A percentile compares a stretch with the other conserved stretches of the same genome.
Conservation (phyloP, 176 grass and related monocot species). For the Cenchrus purpureus region DNA sequence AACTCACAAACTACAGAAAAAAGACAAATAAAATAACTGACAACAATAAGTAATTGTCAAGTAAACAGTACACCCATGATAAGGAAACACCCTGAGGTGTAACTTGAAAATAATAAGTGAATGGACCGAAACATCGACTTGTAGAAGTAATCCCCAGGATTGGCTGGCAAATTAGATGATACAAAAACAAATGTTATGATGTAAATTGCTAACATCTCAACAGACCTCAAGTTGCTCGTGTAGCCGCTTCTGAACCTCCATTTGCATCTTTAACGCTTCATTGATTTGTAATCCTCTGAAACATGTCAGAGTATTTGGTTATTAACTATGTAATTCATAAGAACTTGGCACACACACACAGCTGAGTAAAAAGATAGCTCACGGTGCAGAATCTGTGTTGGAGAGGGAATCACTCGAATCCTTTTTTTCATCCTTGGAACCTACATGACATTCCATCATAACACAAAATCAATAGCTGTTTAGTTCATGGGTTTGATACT, state of each 20-base stretch:
- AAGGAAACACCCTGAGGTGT: neutral
- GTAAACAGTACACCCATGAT: neutral
- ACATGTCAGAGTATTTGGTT: slow-evolving; percentile 41
- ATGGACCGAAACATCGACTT: neutral
- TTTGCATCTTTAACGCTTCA: slow-evolving; percentile 94
- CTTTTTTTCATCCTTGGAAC: slow-evolving; percentile 89
- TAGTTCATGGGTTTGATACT: neutral
- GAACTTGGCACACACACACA: neutral
- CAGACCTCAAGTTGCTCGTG: slow-evolving; percentile 96
- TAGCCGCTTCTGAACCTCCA: slow-evolving; percentile 96
- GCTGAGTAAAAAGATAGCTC: slow-evolving; percentile 52
- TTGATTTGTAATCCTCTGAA: slow-evolving; percentile 81
- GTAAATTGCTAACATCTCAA: neutral
- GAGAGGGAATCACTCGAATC: slow-evolving; percentile 79
- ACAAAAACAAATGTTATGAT: neutral
- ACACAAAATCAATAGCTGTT: slow-evolving; percentile 30
- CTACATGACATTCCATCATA: slow-evolving; percentile 45
- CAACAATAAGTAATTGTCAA: neutral
- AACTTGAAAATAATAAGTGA: slow-evolving; percentile 9
- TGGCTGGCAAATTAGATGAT: neutral
- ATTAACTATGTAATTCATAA: neutral
- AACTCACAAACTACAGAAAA: neutral
- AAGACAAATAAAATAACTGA: neutral
- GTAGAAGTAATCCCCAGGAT: neutral
- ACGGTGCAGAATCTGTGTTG: slow-evolving; percentile 78